Conservation (phyloP, 2,329 filamentous ascomycete species). For the Pseudocercospora pini-densiflorae region DNA sequence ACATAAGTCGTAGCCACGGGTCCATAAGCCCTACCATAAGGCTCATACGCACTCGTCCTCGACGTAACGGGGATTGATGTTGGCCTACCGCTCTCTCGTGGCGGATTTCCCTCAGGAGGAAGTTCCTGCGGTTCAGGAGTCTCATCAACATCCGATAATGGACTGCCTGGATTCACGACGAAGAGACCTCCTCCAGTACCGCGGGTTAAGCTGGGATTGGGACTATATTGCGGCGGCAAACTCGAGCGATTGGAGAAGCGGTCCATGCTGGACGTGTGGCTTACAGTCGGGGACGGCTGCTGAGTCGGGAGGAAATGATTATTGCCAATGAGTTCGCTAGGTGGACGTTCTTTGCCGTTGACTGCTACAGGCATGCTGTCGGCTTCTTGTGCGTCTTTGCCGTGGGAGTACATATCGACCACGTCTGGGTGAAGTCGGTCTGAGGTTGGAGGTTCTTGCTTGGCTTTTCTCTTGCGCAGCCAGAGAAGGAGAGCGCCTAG, state of each 20-base stretch:
- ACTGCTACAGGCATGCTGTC: slow-evolving; percentile 18
- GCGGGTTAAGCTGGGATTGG: neutral
- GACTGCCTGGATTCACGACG: neutral
- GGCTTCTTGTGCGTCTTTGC: slow-evolving; percentile 20
- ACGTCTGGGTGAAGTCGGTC: slow-evolving; percentile 13
- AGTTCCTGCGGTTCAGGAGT: slow-evolving; percentile 14
- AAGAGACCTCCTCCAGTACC: neutral
- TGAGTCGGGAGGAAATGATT: slow-evolving; percentile 11
- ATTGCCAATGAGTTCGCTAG: slow-evolving; percentile 18
- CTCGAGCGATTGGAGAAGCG: neutral
- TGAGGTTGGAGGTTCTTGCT: slow-evolving; percentile 16
- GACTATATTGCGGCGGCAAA: neutral
- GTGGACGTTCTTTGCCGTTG: neutral
- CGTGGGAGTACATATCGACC: slow-evolving; percentile 21
- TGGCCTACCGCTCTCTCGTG: neutral
- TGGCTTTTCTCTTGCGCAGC: slow-evolving; percentile 10
- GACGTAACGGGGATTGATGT: neutral
- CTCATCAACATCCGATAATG: neutral
- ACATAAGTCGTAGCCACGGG: slow-evolving; percentile 4
- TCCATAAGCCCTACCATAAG: slow-evolving; percentile 4
- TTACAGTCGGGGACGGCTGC: neutral
- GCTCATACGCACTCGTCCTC: slow-evolving; percentile 2
- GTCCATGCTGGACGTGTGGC: neutral
- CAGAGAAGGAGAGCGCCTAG: slow-evolving; percentile 13
- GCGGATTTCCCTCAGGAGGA: slow-evolving; percentile 17